These are phyloP conservation scores for Halophytophthora polymorphica DNA, from an alignment of 352 stramenopile species.

Conservation along the genomic window DNA sequence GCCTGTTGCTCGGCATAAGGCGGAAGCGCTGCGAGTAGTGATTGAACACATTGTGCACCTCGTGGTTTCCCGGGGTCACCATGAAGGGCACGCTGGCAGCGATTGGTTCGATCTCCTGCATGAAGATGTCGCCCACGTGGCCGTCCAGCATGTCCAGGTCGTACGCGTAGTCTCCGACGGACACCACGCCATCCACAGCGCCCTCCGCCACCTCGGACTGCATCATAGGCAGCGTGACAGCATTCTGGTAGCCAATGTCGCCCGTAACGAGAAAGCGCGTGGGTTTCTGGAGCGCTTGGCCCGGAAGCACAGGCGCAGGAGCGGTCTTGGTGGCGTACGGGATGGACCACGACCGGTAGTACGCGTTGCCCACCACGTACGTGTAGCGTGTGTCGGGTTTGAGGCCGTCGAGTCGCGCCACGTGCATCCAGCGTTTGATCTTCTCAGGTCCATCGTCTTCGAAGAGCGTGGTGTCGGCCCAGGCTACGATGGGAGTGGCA, in stretches of 20 bases:
- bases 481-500: slow-evolving; percentile 35
- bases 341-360: slow-evolving; percentile 74
- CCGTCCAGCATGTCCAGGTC: slow-evolving; percentile 80
- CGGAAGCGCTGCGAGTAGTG: slow-evolving; percentile 88
- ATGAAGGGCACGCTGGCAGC: slow-evolving; percentile 87
- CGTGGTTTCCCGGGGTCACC: slow-evolving; percentile 90
- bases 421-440: slow-evolving; percentile 62
- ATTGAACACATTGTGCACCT: slow-evolving; percentile 78
- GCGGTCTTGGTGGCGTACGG: slow-evolving; percentile 76
- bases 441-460: slow-evolving; percentile 57
- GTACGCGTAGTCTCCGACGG: slow-evolving; percentile 89
- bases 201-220: slow-evolving; percentile 80
- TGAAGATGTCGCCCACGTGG: slow-evolving; percentile 86
- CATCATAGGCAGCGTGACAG: slow-evolving; percentile 85
- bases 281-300: slow-evolving; percentile 26
- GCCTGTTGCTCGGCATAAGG: slow-evolving; percentile 79
- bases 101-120: slow-evolving; percentile 88
- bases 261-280: slow-evolving; percentile 78
- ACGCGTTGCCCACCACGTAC: slow-evolving; percentile 75
- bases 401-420: slow-evolving; percentile 58
- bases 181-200: slow-evolving; percentile 75
- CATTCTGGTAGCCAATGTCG: slow-evolving; percentile 89
- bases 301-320: slow-evolving; percentile 18
- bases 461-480: slow-evolving; percentile 62
- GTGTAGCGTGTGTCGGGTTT: slow-evolving; percentile 69